These are phyloP conservation scores for Botrytis galanthina DNA, from an alignment of 2,329 filamentous ascomycete species.

Conservation along the genomic window DNA sequence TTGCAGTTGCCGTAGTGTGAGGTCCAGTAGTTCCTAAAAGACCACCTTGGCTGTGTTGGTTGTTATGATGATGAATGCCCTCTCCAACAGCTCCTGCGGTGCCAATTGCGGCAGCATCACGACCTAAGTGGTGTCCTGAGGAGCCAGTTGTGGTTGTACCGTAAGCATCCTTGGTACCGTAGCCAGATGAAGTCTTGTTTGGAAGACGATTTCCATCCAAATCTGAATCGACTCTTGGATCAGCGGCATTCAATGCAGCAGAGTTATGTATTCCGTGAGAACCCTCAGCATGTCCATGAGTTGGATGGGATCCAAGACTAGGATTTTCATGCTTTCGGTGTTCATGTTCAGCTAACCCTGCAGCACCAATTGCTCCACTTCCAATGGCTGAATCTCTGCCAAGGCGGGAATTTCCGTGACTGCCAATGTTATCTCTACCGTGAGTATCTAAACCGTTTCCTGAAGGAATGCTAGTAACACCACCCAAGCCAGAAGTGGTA, in stretches of 20 bases:
- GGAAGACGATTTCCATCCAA: slow-evolving; percentile 21
- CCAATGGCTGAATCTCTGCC: slow-evolving; percentile 15
- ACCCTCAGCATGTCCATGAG: slow-evolving; percentile 1
- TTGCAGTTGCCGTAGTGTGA: slow-evolving; percentile 33
- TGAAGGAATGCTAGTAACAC: slow-evolving; percentile 1
- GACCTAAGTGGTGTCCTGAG: slow-evolving; percentile 20
- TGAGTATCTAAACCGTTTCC: slow-evolving; percentile 1
- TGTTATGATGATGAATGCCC: slow-evolving; percentile 26
- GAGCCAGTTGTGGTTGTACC: slow-evolving; percentile 8
- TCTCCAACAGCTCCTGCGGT: slow-evolving; percentile 22
- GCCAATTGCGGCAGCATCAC: slow-evolving; percentile 23
- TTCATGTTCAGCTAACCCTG: slow-evolving; percentile 10
- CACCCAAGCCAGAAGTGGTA: slow-evolving; percentile 2
- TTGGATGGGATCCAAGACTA: slow-evolving; percentile 1
- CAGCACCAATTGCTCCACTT: slow-evolving; percentile 13
- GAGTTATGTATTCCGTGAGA: slow-evolving; percentile 27
- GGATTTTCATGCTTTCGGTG: slow-evolving; percentile 12
- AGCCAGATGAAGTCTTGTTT: slow-evolving; percentile 8
- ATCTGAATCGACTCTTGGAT: slow-evolving; percentile 37
- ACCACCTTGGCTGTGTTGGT: slow-evolving; percentile 12
- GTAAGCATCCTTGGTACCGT: slow-evolving; percentile 8
- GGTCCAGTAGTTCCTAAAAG: slow-evolving; percentile 23
- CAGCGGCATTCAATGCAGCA: slow-evolving; percentile 27
- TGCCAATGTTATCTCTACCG: slow-evolving; percentile 6
- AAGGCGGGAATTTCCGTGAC: not conserved